Evolutionary conservation across 495 filamentous ascomycete species (phyloP).

Genomic region (Neurospora sp.): DNA sequence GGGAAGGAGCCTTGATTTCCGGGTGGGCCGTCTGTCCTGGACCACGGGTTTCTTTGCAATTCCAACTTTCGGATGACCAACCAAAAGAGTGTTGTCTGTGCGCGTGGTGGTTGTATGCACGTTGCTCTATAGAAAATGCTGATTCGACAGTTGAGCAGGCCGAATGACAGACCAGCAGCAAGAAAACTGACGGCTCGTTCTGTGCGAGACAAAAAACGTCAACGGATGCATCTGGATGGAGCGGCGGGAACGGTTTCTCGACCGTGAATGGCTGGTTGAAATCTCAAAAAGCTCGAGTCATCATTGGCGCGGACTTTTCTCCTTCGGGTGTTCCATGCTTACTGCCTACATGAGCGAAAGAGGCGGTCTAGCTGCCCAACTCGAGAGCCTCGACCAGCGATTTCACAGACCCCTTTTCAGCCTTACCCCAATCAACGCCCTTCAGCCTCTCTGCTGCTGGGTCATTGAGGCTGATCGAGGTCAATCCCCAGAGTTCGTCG

Average conservation of each 20-base stretch:
- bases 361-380: slow-evolving; percentile 10
- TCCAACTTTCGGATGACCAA: neutral
- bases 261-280: neutral
- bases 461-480: slow-evolving; percentile 1
- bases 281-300: neutral
- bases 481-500: slow-evolving; percentile 36
- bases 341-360: slow-evolving; percentile 1
- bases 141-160: neutral
- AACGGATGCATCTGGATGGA: neutral
- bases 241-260: neutral
- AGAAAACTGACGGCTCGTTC: neutral
- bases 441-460: slow-evolving; percentile 18
- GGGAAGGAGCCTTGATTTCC: neutral
- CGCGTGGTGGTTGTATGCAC: neutral
- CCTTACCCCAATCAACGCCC: slow-evolving; percentile 32
- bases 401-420: slow-evolving; percentile 25
- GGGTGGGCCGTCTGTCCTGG: neutral
- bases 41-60: neutral
- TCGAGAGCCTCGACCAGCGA: slow-evolving; percentile 22
- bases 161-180: neutral
- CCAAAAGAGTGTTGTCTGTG: neutral
- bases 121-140: neutral
- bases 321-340: neutral
- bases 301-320: slow-evolving; percentile 3
- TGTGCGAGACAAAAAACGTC: neutral